A percentile compares a stretch with the other conserved stretches of the same genome.
Conservation (phyloP, 2,329 filamentous ascomycete species). For the Herpomyces periplanetae region DNA sequence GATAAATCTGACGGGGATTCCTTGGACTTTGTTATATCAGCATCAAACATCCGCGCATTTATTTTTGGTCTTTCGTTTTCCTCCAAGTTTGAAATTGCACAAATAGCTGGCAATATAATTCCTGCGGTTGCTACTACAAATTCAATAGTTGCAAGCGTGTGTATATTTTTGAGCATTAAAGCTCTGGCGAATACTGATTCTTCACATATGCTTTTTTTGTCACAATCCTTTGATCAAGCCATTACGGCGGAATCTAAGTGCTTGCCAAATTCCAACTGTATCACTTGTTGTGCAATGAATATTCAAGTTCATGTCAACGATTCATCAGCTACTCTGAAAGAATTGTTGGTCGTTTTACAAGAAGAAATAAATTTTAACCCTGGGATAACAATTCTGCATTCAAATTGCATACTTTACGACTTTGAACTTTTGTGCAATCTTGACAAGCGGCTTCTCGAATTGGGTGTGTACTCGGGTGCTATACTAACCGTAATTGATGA, state of each 20-base stretch:
- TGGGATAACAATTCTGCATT: constrained; percentile 37
- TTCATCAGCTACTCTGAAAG: constrained; percentile 27
- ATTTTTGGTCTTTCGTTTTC: constrained; percentile 63
- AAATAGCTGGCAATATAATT: constrained; percentile 98
- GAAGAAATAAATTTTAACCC: constrained; percentile 32
- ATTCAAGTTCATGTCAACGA: constrained; percentile 25
- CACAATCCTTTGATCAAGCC: constrained; percentile 18
- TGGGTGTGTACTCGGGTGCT: constrained; percentile 29
- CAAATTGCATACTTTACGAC: constrained; percentile 47
- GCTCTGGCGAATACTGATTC: constrained; percentile 34
- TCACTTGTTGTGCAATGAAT: constrained; percentile 38
- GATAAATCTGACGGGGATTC: constrained; percentile 93
- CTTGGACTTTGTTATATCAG: constrained; percentile 63
- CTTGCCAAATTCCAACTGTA: constrained; percentile 37
- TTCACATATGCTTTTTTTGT: constrained; percentile 55
- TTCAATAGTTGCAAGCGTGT: constrained; percentile 69
- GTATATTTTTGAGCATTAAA: constrained; percentile 76
- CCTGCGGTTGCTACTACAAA: constrained; percentile 94
- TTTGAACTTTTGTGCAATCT: constrained; percentile 60
- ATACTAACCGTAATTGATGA: constrained; percentile 57
- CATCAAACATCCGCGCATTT: constrained; percentile 50
- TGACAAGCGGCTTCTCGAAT: constrained; percentile 30
- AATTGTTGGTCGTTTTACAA: constrained; percentile 33
- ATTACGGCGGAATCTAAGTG: constrained; percentile 15
- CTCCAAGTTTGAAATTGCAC: constrained; percentile 84